These are phyloP conservation scores for Venturia pyrina DNA, from an alignment of 2,329 filamentous ascomycete genomes.

Conservation along the genomic window DNA sequence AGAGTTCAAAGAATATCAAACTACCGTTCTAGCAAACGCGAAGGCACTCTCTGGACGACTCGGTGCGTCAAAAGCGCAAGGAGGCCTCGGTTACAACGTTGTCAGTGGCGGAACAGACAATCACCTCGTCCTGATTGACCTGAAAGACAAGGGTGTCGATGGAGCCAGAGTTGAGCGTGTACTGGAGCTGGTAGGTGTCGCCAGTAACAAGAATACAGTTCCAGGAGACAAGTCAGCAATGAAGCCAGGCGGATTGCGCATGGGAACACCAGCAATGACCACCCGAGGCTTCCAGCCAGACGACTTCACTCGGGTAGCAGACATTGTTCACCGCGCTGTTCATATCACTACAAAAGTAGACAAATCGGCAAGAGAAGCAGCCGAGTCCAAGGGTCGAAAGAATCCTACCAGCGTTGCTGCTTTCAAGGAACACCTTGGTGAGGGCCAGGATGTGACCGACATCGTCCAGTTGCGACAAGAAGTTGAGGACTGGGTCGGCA, in stretches of 20 bases:
- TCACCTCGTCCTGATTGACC: slow-evolving; percentile 92
- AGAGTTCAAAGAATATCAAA: slow-evolving; percentile 91
- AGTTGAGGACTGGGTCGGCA: slow-evolving; percentile 32
- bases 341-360: slow-evolving; percentile 31
- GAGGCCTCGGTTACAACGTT: slow-evolving; percentile 78
- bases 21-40: slow-evolving; percentile 85
- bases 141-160: slow-evolving; percentile 78
- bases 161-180: slow-evolving; percentile 93
- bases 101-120: slow-evolving; percentile 95
- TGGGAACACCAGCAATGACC: slow-evolving; percentile 96
- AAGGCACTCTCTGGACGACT: slow-evolving; percentile 71
- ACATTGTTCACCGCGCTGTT: slow-evolving; percentile 32
- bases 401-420: slow-evolving; percentile 29
- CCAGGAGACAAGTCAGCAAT: slow-evolving; percentile 96
- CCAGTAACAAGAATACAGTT: slow-evolving; percentile 99
- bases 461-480: slow-evolving; percentile 31
- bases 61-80: slow-evolving; percentile 58
- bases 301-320: slow-evolving; percentile 66
- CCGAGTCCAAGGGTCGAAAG: slow-evolving; percentile 27
- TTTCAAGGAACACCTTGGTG: slow-evolving; percentile 31
- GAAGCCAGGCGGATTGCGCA: slow-evolving; percentile 87
- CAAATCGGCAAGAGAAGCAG: slow-evolving; percentile 29
- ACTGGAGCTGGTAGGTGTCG: slow-evolving; percentile 96
- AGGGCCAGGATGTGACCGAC: slow-evolving; percentile 31
- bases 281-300: slow-evolving; percentile 84